Base-by-base conservation (phyloP, 805 yeast genomes). In the Candida ulmi region DNA sequence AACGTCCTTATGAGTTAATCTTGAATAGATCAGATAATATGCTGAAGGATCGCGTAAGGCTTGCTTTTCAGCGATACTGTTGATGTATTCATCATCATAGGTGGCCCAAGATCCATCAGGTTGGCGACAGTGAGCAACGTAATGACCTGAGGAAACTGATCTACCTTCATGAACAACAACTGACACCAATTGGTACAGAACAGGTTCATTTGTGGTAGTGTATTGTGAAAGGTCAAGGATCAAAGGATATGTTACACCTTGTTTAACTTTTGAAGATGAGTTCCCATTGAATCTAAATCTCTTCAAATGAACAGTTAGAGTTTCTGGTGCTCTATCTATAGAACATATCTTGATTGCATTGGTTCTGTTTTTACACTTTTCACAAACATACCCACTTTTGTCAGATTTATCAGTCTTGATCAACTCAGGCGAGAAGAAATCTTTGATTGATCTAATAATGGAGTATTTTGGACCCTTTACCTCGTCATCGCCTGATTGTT, bases 141-240 rank as follows among this genome's bases (percentile, higher is more conserved):
- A 93, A 61, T 93, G 99, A 4, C 99, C 99, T 3, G 93, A 80
- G 33, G 88, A 80, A 12, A 90, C 80, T 2, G 96, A 84, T 46
- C 98, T 71, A 30, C 99, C 99, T 53, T 87, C 96, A 57, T 93
- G 99, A 5, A 88, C 91, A 44, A 91, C 85, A 15, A 91, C 96
- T 17, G 90, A 78, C 15, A 78, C 70, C 47, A 93, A 71, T 57
- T 80, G 83, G 62, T 93, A 93, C 28, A 67, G 64, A 5, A 74
- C 72, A 2, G 81, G 78, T 11, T 40, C 65, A 16, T 52, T 60
- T 34, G 58, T 57, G 7, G 74, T 71, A 24, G 75, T 73, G 59
- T 72, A 91, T 41, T 76, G 72, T 1, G 88, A 67, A 45, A 91
- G 61, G 54, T 90, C 93, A 41, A 93, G 66, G 39, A 72, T 75